These are phyloP conservation scores for Torulaspora pretoriensis DNA, from an alignment of 1,139 yeast genomes.

Conservation along the genomic window DNA sequence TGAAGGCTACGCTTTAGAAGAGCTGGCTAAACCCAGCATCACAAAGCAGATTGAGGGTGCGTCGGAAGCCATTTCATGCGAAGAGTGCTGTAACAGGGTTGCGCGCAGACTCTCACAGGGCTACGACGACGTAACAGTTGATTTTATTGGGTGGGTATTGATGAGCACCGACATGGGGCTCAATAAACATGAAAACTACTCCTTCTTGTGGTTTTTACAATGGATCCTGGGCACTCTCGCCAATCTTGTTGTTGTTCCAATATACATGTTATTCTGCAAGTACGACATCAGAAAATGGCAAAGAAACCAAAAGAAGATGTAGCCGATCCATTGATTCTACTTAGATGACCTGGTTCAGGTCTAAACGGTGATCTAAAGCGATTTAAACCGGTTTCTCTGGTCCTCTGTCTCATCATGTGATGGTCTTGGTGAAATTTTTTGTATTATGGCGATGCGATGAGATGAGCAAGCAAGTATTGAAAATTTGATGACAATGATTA, in stretches of 20 bases:
- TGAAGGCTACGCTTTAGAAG: constrained; percentile 83
- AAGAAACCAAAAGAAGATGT: constrained; percentile 27
- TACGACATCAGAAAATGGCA: constrained; percentile 53
- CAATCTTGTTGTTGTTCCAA: constrained; percentile 54
- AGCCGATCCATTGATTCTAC: neutral
- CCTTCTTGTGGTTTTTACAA: constrained; percentile 57
- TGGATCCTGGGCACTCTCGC: constrained; percentile 31
- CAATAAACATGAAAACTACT: constrained; percentile 47
- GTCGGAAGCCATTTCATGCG: constrained; percentile 64
- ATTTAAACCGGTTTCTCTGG: neutral
- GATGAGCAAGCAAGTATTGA: constrained; percentile 4
- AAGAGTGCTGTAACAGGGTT: constrained; percentile 60
- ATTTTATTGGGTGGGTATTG: constrained; percentile 78
- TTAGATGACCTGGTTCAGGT: no score
- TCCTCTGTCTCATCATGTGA: constrained; percentile 3
- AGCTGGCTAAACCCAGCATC: constrained; percentile 78
- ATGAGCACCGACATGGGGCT: constrained; percentile 64
- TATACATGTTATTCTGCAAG: constrained; percentile 52
- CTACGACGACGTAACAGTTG: constrained; percentile 73
- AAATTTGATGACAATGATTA: constrained; percentile 1
- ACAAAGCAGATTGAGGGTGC: constrained; percentile 84
- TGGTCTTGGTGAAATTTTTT: constrained; percentile 1
- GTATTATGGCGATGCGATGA: constrained; percentile 8
- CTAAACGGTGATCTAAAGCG: neutral
- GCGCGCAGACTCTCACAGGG: constrained; percentile 59